Evolutionary conservation across 441 rosid genomes (phyloP).

Genomic region (Croton laevigatus): DNA sequence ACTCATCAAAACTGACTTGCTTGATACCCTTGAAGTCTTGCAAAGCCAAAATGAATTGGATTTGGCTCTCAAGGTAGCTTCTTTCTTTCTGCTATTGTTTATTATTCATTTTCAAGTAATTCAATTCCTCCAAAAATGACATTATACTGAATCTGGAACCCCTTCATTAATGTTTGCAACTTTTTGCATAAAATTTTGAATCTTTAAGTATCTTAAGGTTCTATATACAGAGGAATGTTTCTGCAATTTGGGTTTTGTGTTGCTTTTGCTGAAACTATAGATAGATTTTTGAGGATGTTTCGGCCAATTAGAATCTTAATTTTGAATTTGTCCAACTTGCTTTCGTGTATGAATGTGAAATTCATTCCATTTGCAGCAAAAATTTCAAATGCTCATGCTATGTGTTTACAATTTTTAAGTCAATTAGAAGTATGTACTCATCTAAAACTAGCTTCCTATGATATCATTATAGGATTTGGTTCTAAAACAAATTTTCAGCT

Average conservation of each 20-base stretch:
- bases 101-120: neutral
- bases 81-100: neutral
- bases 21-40: conserved; percentile 45
- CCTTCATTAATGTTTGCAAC: neutral
- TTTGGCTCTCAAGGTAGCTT: conserved; percentile 46
- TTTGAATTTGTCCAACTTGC: neutral
- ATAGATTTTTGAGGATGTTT: neutral
- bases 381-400: too few relatives aligned
- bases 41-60: conserved; percentile 47
- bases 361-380: too few relatives aligned
- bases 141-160: neutral
- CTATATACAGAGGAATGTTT: too few relatives aligned
- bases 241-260: too few relatives aligned
- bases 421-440: too few relatives aligned
- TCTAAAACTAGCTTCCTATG: too few relatives aligned
- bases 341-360: too few relatives aligned
- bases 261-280: neutral
- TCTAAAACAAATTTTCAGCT: too few relatives aligned
- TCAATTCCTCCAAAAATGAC: neutral
- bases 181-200: neutral
- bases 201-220: neutral
- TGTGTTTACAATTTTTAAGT: too few relatives aligned
- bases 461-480: too few relatives aligned
- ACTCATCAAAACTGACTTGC: conserved; percentile 52
- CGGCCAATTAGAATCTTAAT: neutral